Conservation (phyloP, 257 asterid species). For the Leonotis leonurus region DNA sequence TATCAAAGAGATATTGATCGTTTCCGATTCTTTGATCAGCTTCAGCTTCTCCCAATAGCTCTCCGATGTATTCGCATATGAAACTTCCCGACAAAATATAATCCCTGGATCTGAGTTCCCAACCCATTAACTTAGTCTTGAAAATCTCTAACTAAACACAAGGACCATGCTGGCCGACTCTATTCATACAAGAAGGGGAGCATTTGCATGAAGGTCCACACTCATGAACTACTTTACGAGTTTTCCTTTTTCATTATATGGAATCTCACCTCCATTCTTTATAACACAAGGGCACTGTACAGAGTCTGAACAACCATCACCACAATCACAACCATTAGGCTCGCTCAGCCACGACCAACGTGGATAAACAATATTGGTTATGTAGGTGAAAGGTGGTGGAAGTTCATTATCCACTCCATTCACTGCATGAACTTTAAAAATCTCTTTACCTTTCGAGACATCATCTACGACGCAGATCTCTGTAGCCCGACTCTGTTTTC, state of each 20-base stretch:
- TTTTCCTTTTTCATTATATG: conserved; percentile 47
- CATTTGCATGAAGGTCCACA: conserved; percentile 80
- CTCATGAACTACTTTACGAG: conserved; percentile 41
- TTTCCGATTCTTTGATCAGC: conserved; percentile 42
- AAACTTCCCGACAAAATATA: conserved; percentile 57
- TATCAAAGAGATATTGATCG: conserved; percentile 72
- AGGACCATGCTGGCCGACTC: conserved; percentile 63
- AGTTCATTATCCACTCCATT: conserved; percentile 40
- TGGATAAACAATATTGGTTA: conserved; percentile 39
- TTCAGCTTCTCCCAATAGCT: conserved; percentile 54
- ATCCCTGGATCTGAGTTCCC: conserved; percentile 70
- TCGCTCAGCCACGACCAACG: conserved; percentile 19
- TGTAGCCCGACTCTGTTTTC: background rate
- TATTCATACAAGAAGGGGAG: conserved; percentile 67
- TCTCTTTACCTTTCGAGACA: conserved; percentile 54
- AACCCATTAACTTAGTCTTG: conserved; percentile 61
- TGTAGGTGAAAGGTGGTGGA: conserved; percentile 48
- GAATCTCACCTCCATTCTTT: conserved; percentile 55
- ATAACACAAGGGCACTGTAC: conserved; percentile 43
- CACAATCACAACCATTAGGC: conserved; percentile 59
- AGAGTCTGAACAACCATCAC: conserved; percentile 51
- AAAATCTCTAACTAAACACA: conserved; percentile 53
- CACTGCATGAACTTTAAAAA: conserved; percentile 43
- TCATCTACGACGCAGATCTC: conserved; percentile 29
- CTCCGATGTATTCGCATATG: conserved; percentile 74